These are phyloP conservation scores for sorghum (Sorghum bicolor) DNA, from an alignment of 176 grass and related monocot genomes.

Conservation along the genomic window DNA sequence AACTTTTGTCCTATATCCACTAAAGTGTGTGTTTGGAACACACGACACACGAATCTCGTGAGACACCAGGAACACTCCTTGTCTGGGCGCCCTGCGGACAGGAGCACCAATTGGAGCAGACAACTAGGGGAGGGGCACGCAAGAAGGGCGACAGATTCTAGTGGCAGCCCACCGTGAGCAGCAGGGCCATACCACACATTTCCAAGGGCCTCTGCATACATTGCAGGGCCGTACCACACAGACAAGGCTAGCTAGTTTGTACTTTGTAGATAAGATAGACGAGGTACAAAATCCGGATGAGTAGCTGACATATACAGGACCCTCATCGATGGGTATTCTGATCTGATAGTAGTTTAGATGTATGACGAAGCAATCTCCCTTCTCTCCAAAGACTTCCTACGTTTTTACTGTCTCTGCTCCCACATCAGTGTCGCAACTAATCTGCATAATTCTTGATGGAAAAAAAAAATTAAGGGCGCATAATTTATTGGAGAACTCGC, in stretches of 20 bases:
- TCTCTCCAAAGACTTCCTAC: not conserved
- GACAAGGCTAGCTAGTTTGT: not conserved
- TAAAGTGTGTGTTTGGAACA: not conserved
- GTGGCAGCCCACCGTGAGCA: not conserved
- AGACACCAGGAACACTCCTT: not conserved
- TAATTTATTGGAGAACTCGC: too few relatives aligned
- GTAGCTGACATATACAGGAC: not conserved
- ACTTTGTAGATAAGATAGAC: not conserved
- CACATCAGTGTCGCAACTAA: not conserved
- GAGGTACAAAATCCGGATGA: not conserved
- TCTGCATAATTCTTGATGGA: too few relatives aligned
- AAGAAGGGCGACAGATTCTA: not conserved
- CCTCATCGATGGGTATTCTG: not conserved
- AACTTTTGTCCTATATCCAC: not conserved
- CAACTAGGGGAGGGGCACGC: not conserved
- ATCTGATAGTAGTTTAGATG: not conserved
- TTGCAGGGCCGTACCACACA: not conserved
- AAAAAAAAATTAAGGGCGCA: too few relatives aligned
- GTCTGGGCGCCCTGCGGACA: not conserved
- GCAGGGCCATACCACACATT: not conserved
- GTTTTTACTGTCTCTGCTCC: not conserved
- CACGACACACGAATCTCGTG: not conserved
- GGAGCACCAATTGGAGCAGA: not conserved
- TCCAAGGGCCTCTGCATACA: not conserved
- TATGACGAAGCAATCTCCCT: not conserved